Base-by-base conservation (phyloP, 2,329 filamentous ascomycete species). In the Calycina herbarum region DNA sequence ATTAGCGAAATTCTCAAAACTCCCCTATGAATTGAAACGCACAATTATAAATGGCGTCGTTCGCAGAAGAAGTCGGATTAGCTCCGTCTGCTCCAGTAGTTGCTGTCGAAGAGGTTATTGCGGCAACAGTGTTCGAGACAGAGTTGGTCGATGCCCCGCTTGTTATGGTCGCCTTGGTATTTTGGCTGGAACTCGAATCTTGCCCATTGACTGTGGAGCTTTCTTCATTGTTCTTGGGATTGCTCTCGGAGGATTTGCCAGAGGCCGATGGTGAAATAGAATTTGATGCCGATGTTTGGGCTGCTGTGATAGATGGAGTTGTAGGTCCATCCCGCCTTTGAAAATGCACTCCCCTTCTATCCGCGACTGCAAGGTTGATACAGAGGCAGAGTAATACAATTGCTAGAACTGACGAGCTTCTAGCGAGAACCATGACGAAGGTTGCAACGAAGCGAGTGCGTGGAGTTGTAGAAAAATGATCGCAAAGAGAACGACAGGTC, bases 321-420 rank as follows among this genome's bases (percentile, higher is more conserved):
- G 69, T 71, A 66, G 71, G 63, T 35, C 59, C 68, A 70, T 73
- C 73, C 35, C 72, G 70, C 66, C 69, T 68, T n/a, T 71, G 60
- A 38, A 70, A 31, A 45, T 68, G 63, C 61, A 68, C 58, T 42
- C 61, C 65, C 63, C 67, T 64, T 68, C 62, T 64, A 27, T 54
- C 48, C 48, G 71, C 71, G 40, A 70, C 60, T 59, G 64, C 62
- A 54, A 70, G 31, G 54, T 70, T 67, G 58, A 72, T 65, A 66
- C 65, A 73, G 63, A 72, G 66, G 66, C 66, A 71, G 56, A 75
- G 57, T 31, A 73, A 57, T 24, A 73, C 38, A 35, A 73, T 51
- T 35, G 65, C 62, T 13, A 68, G 59, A 64, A 68, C 5, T 42
- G 68, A 70, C n/a, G 66, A 69, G 31, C 68, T 63, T 64, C 67